phyloP scores from a whole-genome alignment of 2,329 filamentous ascomycete species.

The Aspergillus aculeatinus region DNA sequence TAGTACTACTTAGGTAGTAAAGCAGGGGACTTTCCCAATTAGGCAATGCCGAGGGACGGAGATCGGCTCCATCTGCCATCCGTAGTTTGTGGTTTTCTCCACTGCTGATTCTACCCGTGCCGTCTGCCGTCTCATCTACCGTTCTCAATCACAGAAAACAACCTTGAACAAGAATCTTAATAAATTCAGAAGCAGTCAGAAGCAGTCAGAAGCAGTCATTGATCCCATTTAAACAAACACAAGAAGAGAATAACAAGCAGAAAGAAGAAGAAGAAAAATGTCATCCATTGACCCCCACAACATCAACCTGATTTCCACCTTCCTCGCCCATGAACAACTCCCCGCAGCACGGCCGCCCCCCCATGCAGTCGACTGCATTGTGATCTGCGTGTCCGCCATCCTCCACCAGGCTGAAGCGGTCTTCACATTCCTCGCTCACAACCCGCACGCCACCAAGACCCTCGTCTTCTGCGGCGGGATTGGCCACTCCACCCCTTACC shows the following conservation, averaged over 20 bases:
- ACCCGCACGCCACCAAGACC: constrained; percentile 32
- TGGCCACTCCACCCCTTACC: constrained; percentile 46
- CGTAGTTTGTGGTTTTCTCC: no score
- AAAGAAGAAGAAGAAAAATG: neutral
- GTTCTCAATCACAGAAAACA: no score
- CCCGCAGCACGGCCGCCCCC: constrained; percentile 15
- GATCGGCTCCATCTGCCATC: neutral
- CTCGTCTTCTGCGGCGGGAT: constrained; percentile 48
- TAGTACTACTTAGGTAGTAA: no score
- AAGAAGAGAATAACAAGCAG: neutral
- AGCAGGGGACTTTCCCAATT: no score
- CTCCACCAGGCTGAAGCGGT: constrained; percentile 36
- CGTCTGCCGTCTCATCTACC: no score
- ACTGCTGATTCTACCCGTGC: no score
- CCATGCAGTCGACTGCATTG: constrained; percentile 35
- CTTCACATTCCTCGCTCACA: constrained; percentile 33
- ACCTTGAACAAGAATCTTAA: no score
- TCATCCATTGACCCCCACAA: constrained; percentile 16
- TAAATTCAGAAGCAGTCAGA: no score
- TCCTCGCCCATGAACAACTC: constrained; percentile 29
- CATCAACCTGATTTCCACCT: constrained; percentile 33
- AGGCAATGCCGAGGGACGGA: neutral
- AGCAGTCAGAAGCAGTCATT: no score
- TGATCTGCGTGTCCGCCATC: constrained; percentile 44
- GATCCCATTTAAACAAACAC: neutral